phyloP scores from a whole-genome alignment of 352 stramenopile genomes.

The Globisporangium irregulare region DNA sequence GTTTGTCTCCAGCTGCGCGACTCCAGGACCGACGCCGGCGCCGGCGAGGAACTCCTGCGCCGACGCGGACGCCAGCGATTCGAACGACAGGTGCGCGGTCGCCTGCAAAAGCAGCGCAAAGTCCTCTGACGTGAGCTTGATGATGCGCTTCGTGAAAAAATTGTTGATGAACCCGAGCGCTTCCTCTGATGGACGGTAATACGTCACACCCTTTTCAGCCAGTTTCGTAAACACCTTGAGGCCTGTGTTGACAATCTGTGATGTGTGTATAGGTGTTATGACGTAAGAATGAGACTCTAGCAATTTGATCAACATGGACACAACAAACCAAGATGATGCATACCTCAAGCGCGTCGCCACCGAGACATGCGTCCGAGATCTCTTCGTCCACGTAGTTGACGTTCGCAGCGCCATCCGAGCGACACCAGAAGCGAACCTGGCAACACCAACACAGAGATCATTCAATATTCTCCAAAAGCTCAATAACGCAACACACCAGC shows the following conservation, averaged over 20 bases:
- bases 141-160: conserved; percentile 83
- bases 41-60: conserved; percentile 30
- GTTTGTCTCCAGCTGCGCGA: conserved; percentile 44
- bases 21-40: conserved; percentile 50
- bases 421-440: conserved; percentile 62
- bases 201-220: conserved; percentile 56
- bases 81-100: conserved; percentile 57
- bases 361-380: conserved; percentile 59
- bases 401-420: conserved; percentile 66
- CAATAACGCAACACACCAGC: not conserved
- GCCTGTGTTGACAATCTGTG: conserved; percentile 90
- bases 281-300: no score
- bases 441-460: not conserved
- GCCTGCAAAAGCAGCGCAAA: conserved; percentile 46
- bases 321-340: not conserved
- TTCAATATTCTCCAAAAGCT: not conserved
- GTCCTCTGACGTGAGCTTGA: conserved; percentile 40
- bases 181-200: conserved; percentile 87
- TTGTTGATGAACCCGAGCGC: conserved; percentile 80
- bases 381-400: conserved; percentile 80
- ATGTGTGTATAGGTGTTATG: not conserved
- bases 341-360: conserved; percentile 67
- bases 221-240: conserved; percentile 89
- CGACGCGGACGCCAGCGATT: conserved; percentile 30
- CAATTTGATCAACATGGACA: not conserved